phyloP scores from a whole-genome alignment of 257 asterid species.

The Solanum okadae region DNA sequence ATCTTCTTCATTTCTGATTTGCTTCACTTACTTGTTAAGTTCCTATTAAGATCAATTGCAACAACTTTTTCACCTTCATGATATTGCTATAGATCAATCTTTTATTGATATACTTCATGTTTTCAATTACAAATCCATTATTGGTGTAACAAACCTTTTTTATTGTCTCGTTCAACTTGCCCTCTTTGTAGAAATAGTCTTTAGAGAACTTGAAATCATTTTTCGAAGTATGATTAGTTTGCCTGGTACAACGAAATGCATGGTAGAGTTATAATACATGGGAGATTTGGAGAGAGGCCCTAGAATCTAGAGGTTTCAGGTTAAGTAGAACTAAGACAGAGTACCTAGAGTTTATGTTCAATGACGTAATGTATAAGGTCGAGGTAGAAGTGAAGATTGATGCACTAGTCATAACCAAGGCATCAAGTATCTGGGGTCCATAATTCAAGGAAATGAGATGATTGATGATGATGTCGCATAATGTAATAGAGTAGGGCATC shows the following conservation, averaged over 20 bases:
- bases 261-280: neutral
- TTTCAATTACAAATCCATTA: neutral
- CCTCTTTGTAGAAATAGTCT: neutral
- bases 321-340: neutral
- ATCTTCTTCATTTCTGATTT: neutral
- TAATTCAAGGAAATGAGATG: neutral
- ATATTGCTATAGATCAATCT: neutral
- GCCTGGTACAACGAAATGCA: neutral
- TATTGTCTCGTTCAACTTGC: neutral
- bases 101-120: neutral
- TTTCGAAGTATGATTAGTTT: too few species aligned
- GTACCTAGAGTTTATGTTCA: neutral
- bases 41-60: neutral
- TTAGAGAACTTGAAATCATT: neutral
- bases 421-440: neutral
- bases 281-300: neutral
- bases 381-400: neutral
- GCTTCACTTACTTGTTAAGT: neutral
- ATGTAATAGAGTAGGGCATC: too few species aligned
- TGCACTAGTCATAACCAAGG: neutral
- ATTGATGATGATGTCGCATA: neutral
- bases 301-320: neutral
- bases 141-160: neutral
- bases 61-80: neutral
- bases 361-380: neutral